phyloP scores from a whole-genome alignment of 2,329 filamentous ascomycete genomes.

The Metarhizium robertsii region DNA sequence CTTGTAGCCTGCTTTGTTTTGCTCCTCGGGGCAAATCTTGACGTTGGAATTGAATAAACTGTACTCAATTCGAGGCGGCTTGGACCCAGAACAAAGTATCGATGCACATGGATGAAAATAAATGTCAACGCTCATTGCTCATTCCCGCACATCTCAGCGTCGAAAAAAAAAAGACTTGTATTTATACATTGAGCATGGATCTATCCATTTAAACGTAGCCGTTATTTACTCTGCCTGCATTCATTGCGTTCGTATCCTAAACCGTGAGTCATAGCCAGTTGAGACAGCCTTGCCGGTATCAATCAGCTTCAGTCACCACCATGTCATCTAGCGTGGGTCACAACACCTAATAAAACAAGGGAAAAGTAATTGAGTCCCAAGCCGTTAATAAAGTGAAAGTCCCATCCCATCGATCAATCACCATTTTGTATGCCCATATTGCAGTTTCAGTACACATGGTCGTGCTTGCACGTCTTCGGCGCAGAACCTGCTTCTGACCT shows the following conservation, averaged over 20 bases:
- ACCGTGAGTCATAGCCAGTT: not conserved
- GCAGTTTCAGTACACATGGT: not conserved
- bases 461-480: not conserved
- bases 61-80: no score
- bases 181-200: no score
- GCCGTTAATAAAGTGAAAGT: not conserved
- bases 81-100: no score
- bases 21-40: no score
- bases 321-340: not conserved
- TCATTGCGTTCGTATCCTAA: constrained; percentile 1
- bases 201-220: not conserved
- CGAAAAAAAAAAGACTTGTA: no score
- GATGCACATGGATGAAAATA: no score
- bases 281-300: not conserved
- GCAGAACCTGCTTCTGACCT: no score
- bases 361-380: not conserved
- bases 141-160: no score
- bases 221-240: not conserved
- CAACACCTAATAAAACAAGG: not conserved
- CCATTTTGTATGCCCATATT: not conserved
- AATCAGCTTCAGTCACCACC: not conserved
- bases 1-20: no score
- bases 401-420: not conserved
- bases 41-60: no score
- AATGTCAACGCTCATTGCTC: no score